phyloP scores from a whole-genome alignment of 2,329 filamentous ascomycete species.

The Paracoccidioides lutzii region DNA sequence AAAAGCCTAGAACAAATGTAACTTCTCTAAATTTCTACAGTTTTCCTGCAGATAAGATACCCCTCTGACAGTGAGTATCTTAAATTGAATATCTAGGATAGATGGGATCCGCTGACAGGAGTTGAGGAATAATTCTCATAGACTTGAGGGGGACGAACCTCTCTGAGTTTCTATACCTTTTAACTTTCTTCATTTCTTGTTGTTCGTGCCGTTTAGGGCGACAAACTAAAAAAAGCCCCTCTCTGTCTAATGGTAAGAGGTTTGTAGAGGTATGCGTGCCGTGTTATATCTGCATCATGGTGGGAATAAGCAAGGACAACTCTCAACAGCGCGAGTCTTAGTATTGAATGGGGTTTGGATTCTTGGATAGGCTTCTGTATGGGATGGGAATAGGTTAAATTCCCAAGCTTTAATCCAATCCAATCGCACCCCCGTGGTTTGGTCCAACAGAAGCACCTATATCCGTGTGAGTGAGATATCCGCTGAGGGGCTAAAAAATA shows the following conservation, averaged over 20 bases:
- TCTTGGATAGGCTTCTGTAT: slow-evolving; percentile 36
- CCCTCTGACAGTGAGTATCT: too few species aligned
- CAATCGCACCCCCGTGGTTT: not conserved
- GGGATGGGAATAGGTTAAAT: slow-evolving; percentile 34
- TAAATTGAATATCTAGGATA: too few species aligned
- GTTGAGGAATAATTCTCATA: slow-evolving; percentile 5
- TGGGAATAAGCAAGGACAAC: slow-evolving; percentile 29
- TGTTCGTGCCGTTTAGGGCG: too few species aligned
- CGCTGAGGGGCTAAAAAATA: not conserved
- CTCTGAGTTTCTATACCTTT: too few species aligned
- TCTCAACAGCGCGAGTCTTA: slow-evolving; percentile 36
- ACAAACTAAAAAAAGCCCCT: too few species aligned
- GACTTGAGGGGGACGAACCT: too few species aligned
- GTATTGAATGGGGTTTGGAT: slow-evolving; percentile 33
- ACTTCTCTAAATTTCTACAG: slow-evolving; percentile 6
- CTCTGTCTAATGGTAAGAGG: too few species aligned
- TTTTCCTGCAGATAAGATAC: slow-evolving; percentile 9
- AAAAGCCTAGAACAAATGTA: too few species aligned
- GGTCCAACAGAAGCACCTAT: not conserved
- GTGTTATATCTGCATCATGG: slow-evolving; percentile 37
- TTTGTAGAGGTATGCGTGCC: too few species aligned
- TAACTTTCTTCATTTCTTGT: too few species aligned
- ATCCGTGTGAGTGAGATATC: not conserved
- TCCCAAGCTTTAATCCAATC: not conserved
- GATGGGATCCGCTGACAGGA: slow-evolving; percentile 8